These are phyloP conservation scores for Thelephora terrestris DNA, from an alignment of 1,284 basidiomycete genomes.

Conservation along the genomic window DNA sequence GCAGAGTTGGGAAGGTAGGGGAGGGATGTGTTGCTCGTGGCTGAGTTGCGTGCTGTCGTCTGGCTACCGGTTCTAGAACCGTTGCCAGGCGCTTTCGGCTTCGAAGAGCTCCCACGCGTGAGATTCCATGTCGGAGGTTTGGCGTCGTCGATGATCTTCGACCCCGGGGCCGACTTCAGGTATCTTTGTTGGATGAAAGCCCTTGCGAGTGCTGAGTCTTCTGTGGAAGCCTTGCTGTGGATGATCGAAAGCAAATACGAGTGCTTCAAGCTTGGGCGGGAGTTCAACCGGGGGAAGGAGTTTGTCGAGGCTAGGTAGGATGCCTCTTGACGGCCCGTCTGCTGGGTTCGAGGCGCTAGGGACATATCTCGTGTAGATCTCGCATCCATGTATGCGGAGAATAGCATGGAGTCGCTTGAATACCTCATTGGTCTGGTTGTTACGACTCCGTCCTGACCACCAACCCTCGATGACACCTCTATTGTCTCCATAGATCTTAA, in stretches of 20 bases:
- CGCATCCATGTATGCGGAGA: not conserved
- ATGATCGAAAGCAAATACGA: not conserved
- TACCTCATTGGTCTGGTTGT: not conserved
- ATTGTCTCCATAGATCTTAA: not conserved
- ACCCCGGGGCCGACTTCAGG: no score
- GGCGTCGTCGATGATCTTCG: no score
- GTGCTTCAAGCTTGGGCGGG: not conserved
- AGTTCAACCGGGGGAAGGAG: not conserved
- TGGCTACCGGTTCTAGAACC: no score
- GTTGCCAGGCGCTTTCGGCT: no score
- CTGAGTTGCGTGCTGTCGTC: no score
- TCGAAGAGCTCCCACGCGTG: no score
- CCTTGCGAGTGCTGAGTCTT: no score
- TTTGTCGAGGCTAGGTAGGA: not conserved
- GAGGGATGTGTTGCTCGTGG: no score
- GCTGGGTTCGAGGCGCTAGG: not conserved
- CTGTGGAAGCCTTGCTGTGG: no score
- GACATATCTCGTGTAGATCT: not conserved
- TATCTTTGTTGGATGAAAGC: no score
- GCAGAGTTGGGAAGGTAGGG: no score
- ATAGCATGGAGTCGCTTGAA: not conserved
- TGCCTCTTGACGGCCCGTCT: not conserved
- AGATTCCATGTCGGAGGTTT: no score
- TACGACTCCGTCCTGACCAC: not conserved
- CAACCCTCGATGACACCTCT: not conserved